These are phyloP conservation scores for Sporisorium iseilematis-ciliati DNA, from an alignment of 1,284 basidiomycete species.

Conservation along the genomic window DNA sequence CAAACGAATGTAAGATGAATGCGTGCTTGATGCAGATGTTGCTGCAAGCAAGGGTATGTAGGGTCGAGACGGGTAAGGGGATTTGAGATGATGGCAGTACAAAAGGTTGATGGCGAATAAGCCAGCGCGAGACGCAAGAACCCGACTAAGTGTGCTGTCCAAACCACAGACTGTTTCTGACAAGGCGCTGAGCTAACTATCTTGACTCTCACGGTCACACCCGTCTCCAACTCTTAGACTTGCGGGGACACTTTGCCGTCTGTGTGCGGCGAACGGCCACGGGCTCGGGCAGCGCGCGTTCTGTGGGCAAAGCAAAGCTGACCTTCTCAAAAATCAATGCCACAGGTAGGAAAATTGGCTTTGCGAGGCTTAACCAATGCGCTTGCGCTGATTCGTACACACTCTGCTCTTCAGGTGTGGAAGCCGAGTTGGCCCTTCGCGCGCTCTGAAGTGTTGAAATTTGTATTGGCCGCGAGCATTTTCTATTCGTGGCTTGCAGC, in stretches of 20 bases:
- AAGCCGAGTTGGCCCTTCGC: no score
- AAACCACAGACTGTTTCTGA: neutral
- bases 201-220: conserved; percentile 11
- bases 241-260: conserved; percentile 33
- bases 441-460: no score
- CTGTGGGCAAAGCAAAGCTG: neutral
- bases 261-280: neutral
- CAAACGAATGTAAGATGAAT: conserved; percentile 12
- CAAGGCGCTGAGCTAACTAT: conserved; percentile 12
- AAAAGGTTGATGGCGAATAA: conserved; percentile 3
- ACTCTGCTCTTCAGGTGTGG: no score
- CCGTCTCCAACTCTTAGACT: conserved; percentile 18
- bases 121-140: no score
- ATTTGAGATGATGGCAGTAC: neutral
- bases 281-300: conserved; percentile 2
- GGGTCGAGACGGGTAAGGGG: neutral
- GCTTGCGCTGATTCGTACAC: conserved; percentile 26
- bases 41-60: conserved; percentile 3
- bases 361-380: conserved; percentile 30
- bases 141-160: neutral
- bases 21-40: conserved; percentile 7
- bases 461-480: conserved; percentile 1
- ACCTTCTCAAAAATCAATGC: conserved; percentile 2
- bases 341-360: neutral
- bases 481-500: neutral